Evolutionary conservation across 2,329 filamentous ascomycete species (phyloP).

Genomic region (Nothophaeocryptopus gaeumannii): DNA sequence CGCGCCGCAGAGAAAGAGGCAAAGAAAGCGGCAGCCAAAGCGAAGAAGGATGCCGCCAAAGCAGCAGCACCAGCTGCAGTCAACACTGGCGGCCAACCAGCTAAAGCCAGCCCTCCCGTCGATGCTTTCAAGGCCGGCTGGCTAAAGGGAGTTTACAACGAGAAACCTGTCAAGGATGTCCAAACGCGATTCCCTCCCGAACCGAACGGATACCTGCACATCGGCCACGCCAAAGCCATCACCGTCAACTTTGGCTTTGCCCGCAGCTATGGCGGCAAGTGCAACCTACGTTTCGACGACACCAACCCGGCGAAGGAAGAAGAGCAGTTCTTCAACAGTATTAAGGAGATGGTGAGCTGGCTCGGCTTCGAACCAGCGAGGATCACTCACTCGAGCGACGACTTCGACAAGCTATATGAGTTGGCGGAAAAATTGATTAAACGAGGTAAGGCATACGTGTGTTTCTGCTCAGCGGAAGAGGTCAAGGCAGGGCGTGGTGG

Average conservation of each 20-base stretch:
- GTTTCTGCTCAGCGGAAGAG: slow-evolving; percentile 75
- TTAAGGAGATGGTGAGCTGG: slow-evolving; percentile 84
- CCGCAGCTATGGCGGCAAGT: slow-evolving; percentile 73
- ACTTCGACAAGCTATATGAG: slow-evolving; percentile 84
- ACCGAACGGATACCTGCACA: slow-evolving; percentile 90
- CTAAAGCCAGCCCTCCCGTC: slow-evolving; percentile 35
- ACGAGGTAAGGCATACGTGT: slow-evolving; percentile 72
- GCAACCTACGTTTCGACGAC: slow-evolving; percentile 81
- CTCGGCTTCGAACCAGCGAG: slow-evolving; percentile 75
- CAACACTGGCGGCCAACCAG: slow-evolving; percentile 15
- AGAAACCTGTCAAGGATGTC: slow-evolving; percentile 48
- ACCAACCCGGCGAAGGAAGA: slow-evolving; percentile 94
- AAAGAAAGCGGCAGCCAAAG: slow-evolving; percentile 50
- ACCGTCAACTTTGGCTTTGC: slow-evolving; percentile 96
- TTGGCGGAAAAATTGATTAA: slow-evolving; percentile 80
- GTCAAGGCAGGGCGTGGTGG: slow-evolving; percentile 86
- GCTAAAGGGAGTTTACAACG: slow-evolving; percentile 50
- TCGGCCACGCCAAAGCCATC: slow-evolving; percentile 94
- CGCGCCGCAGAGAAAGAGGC: slow-evolving; percentile 49
- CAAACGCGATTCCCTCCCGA: slow-evolving; percentile 52
- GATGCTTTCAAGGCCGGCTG: slow-evolving; percentile 50
- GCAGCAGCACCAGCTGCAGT: slow-evolving; percentile 30
- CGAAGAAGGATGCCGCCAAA: slow-evolving; percentile 41
- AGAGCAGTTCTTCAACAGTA: slow-evolving; percentile 84
- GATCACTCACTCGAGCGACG: slow-evolving; percentile 85